phyloP scores from a whole-genome alignment of 1,284 basidiomycete genomes.

The Sutorius eximius region DNA sequence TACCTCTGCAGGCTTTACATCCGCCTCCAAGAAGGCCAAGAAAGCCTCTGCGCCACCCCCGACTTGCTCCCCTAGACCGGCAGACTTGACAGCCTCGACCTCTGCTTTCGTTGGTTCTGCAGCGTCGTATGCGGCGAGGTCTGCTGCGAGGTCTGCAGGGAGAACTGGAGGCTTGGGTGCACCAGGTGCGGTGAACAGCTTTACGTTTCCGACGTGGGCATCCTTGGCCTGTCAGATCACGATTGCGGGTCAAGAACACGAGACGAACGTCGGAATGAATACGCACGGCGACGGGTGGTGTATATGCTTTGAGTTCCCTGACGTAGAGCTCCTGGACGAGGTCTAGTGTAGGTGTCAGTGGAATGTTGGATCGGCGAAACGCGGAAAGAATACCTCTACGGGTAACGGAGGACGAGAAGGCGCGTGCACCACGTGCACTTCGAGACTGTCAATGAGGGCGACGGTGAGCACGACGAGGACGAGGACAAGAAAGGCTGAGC shows the following conservation, averaged over 20 bases:
- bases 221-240: conserved; percentile 64
- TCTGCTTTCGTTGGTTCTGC: conserved; percentile 65
- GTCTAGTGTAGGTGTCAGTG: conserved; percentile 52
- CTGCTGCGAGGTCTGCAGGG: conserved; percentile 78
- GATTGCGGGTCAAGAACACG: background rate
- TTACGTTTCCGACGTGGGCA: conserved; percentile 81
- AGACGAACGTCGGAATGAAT: conserved; percentile 1
- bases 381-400: conserved; percentile 33
- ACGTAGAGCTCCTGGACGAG: conserved; percentile 92
- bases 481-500: background rate
- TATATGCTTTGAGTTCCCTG: conserved; percentile 89
- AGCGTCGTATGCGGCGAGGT: conserved; percentile 79
- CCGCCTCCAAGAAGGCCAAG: conserved; percentile 57
- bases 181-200: conserved; percentile 68
- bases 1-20: conserved; percentile 54
- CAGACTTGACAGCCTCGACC: conserved; percentile 27
- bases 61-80: conserved; percentile 36
- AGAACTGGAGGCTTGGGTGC: conserved; percentile 69
- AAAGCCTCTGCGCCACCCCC: conserved; percentile 57
- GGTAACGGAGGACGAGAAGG: conserved; percentile 28
- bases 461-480: conserved; percentile 12
- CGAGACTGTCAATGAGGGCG: conserved; percentile 16
- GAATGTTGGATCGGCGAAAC: conserved; percentile 25
- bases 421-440: conserved; percentile 24
- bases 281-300: conserved; percentile 59